phyloP scores from a whole-genome alignment of 2,329 filamentous ascomycete genomes.

The Ascochyta rabiei region DNA sequence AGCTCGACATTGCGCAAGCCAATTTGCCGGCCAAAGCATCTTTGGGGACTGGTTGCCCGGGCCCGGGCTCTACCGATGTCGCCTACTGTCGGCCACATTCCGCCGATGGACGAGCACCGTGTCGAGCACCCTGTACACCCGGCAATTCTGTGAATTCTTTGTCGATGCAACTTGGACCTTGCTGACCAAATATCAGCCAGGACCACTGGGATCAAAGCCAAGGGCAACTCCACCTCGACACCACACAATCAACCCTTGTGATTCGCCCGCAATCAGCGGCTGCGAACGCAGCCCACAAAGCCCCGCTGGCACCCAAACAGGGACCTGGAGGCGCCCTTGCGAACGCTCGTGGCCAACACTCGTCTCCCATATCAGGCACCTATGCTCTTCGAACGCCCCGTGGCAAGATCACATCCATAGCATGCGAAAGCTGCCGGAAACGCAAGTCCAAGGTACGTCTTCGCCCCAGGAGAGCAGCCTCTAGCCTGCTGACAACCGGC shows the following conservation, averaged over 20 bases:
- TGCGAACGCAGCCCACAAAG: conserved; percentile 37
- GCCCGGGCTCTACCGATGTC: conserved; percentile 24
- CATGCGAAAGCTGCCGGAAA: conserved; percentile 48
- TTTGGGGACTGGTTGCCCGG: conserved; percentile 17
- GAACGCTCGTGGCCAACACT: conserved; percentile 40
- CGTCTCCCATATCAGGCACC: conserved; percentile 45
- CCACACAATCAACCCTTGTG: conserved; percentile 33
- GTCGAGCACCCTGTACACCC: conserved; percentile 13
- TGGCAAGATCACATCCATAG: conserved; percentile 50
- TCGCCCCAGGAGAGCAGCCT: not conserved
- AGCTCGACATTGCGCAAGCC: conserved; percentile 3
- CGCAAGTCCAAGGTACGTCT: conserved; percentile 46
- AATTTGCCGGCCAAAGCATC: not conserved
- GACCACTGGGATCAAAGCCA: conserved; percentile 42
- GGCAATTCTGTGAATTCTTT: conserved; percentile 15
- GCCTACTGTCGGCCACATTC: conserved; percentile 22
- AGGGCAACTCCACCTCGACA: conserved; percentile 39
- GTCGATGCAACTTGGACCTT: conserved; percentile 9
- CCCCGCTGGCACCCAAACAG: conserved; percentile 47
- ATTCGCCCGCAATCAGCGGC: conserved; percentile 39
- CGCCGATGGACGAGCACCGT: conserved; percentile 18
- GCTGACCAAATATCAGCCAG: conserved; percentile 39
- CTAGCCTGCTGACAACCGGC: conserved; percentile 15
- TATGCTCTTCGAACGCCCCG: conserved; percentile 46
- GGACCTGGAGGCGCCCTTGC: conserved; percentile 40